These are phyloP conservation scores for Magnolia changhungtana DNA, from an alignment of 164 flowering plant genomes.

Conservation along the genomic window DNA sequence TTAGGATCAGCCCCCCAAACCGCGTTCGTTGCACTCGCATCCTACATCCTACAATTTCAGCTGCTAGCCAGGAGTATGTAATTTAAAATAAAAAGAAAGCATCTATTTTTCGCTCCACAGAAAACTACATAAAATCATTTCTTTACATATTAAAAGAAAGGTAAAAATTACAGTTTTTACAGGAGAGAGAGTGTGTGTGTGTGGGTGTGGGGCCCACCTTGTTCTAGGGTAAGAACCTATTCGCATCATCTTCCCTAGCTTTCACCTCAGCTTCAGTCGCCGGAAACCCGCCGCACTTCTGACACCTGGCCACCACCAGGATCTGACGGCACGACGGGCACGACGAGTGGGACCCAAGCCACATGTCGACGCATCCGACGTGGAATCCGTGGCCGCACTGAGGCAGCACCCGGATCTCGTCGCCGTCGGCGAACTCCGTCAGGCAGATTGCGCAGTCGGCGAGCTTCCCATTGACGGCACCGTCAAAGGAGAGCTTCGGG, in stretches of 20 bases:
- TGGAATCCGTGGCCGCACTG: constrained; percentile 91
- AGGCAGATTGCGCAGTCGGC: constrained; percentile 87
- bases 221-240: constrained; percentile 44
- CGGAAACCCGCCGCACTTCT: constrained; percentile 54
- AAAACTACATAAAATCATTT: no score
- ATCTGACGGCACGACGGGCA: constrained; percentile 88
- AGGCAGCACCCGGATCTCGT: constrained; percentile 71
- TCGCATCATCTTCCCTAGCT: constrained; percentile 28
- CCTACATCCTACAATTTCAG: no score
- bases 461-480: constrained; percentile 24
- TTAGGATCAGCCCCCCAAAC: no score
- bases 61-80: no score
- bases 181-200: constrained; percentile 30
- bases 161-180: neutral
- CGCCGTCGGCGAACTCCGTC: constrained; percentile 75
- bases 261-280: constrained; percentile 29
- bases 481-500: constrained; percentile 47
- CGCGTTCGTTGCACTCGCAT: no score
- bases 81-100: no score
- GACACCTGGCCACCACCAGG: constrained; percentile 48
- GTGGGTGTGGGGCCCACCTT: constrained; percentile 31
- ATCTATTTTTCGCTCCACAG: no score
- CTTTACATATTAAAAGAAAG: no score
- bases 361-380: constrained; percentile 72
- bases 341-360: constrained; percentile 81